These are phyloP conservation scores for Ogataea allantospora DNA, from an alignment of 805 yeast species.

Conservation along the genomic window DNA sequence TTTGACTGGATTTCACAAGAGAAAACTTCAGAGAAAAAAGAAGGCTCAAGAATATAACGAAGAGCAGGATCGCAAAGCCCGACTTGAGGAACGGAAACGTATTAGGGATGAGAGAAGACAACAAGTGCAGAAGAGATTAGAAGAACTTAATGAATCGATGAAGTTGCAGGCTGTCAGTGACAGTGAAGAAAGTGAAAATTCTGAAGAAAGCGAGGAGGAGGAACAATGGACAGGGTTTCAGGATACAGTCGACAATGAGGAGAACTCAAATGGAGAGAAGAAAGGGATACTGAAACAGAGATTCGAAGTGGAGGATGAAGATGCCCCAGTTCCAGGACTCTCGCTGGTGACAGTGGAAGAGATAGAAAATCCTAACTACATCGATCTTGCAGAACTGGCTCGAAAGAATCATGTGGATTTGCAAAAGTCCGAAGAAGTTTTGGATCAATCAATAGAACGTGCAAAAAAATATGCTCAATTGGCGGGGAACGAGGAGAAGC, in stretches of 20 bases:
- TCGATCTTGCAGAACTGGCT: conserved; percentile 44
- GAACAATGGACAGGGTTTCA: conserved; percentile 45
- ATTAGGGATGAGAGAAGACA: conserved; percentile 68
- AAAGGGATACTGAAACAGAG: conserved; percentile 46
- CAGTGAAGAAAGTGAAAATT: conserved; percentile 33
- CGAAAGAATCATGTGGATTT: conserved; percentile 71
- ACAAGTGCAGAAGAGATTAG: conserved; percentile 61
- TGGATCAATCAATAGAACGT: conserved; percentile 69
- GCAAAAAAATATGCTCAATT: conserved; percentile 82
- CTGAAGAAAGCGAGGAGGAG: conserved; percentile 31
- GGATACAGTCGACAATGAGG: conserved; percentile 15
- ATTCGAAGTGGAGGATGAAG: conserved; percentile 37
- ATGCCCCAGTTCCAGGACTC: conserved; percentile 42
- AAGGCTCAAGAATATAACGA: conserved; percentile 73
- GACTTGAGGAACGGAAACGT: conserved; percentile 72
- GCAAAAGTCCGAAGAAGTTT: conserved; percentile 61
- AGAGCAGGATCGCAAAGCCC: conserved; percentile 72
- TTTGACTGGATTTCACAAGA: conserved; percentile 92
- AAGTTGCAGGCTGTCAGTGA: conserved; percentile 28
- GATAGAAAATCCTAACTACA: conserved; percentile 44
- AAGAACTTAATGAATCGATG: conserved; percentile 49
- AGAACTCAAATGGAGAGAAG: conserved; percentile 16
- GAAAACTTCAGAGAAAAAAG: conserved; percentile 85
- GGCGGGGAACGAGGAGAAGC: conserved; percentile 50
- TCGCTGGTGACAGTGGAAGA: conserved; percentile 58